Conservation (phyloP, 2,329 filamentous ascomycete genomes). For the Elsinoe perseae region DNA sequence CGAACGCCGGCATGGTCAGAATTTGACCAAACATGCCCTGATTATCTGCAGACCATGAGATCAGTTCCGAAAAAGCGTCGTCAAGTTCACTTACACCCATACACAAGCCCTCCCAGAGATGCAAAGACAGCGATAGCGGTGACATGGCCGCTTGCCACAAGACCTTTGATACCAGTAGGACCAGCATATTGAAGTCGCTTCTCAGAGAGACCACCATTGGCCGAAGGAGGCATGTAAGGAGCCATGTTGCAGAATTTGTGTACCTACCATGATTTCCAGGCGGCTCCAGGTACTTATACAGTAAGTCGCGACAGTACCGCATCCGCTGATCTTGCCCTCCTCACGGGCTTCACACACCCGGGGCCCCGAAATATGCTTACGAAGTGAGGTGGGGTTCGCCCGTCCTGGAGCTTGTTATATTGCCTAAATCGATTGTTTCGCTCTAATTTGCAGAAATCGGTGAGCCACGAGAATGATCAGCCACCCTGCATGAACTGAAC, state of each 20-base stretch:
- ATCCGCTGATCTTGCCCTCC: neutral
- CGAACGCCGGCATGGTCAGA: conserved; percentile 24
- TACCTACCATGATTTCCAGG: neutral
- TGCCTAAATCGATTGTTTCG: neutral
- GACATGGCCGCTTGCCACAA: conserved; percentile 22
- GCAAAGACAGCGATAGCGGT: conserved; percentile 24
- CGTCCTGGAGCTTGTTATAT: neutral
- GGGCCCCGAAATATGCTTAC: neutral
- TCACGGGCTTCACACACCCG: neutral
- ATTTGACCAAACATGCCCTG: conserved; percentile 23
- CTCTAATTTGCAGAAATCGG: neutral
- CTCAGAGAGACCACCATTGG: conserved; percentile 20
- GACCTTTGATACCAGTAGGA: conserved; percentile 22
- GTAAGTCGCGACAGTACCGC: neutral
- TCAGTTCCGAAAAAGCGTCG: neutral
- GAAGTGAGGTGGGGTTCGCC: neutral
- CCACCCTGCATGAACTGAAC: conserved; percentile 1
- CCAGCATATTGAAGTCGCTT: conserved; percentile 22
- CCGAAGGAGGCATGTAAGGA: conserved; percentile 4
- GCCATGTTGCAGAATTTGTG: conserved; percentile 2
- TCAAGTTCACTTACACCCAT: conserved; percentile 21
- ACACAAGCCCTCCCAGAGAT: conserved; percentile 25
- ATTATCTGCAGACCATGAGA: neutral
- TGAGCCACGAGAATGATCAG: neutral
- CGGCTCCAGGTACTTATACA: neutral